A percentile compares a stretch with the other conserved stretches of the same genome.
Conservation (phyloP, 352 stramenopile genomes). For the Phytophthora pluvialis region DNA sequence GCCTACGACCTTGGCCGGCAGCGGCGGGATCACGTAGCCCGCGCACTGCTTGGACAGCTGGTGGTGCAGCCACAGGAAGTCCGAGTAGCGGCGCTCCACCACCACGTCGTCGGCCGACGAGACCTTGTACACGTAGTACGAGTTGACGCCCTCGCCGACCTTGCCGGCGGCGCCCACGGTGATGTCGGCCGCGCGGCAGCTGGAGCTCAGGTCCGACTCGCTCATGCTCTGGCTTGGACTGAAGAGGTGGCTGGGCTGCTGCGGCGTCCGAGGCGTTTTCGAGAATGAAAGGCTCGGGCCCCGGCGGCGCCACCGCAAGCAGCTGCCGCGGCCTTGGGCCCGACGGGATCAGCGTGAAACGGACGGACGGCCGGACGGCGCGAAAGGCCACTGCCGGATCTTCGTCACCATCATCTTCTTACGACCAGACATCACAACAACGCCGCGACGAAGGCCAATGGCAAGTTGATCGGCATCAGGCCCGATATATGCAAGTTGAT, state of each 20-base stretch:
- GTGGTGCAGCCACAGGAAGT: slow-evolving; percentile 87
- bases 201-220: slow-evolving; percentile 30
- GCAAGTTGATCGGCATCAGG: too few species aligned
- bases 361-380: slow-evolving; percentile 24
- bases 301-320: slow-evolving; percentile 1
- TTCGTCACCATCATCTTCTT: slow-evolving; percentile 10
- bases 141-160: slow-evolving; percentile 85
- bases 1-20: slow-evolving; percentile 80
- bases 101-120: slow-evolving; percentile 57
- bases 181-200: slow-evolving; percentile 36
- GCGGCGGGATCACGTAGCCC: slow-evolving; percentile 84
- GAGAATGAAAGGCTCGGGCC: slow-evolving; percentile 24
- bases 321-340: slow-evolving; percentile 10
- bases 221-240: slow-evolving; percentile 19
- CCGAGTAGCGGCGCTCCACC: slow-evolving; percentile 86
- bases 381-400: slow-evolving; percentile 29
- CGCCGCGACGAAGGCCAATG: slow-evolving; percentile 10
- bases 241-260: background rate
- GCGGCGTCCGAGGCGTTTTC: slow-evolving; percentile 20
- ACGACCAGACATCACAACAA: slow-evolving; percentile 25
- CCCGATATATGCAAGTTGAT: background rate
- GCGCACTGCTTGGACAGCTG: slow-evolving; percentile 76
- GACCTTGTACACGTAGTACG: slow-evolving; percentile 85
- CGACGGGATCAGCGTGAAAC: slow-evolving; percentile 34
- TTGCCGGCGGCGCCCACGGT: slow-evolving; percentile 74